Base-by-base conservation (phyloP, 1,139 yeast genomes). In the Saccharomyces uvarum region DNA sequence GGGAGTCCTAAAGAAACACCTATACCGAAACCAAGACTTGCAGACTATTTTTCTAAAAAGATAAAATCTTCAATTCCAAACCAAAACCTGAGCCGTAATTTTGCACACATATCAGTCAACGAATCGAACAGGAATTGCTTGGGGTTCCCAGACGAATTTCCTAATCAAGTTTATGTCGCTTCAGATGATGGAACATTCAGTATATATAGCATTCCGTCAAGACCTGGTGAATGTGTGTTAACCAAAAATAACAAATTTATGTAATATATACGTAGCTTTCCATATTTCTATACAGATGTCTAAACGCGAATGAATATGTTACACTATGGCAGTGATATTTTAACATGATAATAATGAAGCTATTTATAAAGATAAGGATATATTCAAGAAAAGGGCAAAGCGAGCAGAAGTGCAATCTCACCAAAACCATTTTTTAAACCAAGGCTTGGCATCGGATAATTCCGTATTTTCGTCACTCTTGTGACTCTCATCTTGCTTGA, bases 121-220 rank as follows among this genome's bases (percentile, higher is more conserved):
- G 62, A 63, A 19, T 53, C 57, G 3, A 53, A 54, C 14, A 54
- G 56, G n/a, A 60, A 63, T 51, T 55, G 61, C 46, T 50, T 67
- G 3, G 71, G 70, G 4, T 68, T 69, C 42, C 70, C 72, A 2
- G 65, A 64, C 48, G 71, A 68, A 47, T 63, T 63, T 51, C 59
- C 63, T 4, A 61, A 63, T 29, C 63, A 63, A 42, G 55, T 68
- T 1, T 67, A 67, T 48, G 54, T 68, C 19, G 66, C 68, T 13
- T 61, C 67, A 1, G 62, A 63, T 52, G 67, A 66, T 50, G 70
- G 69, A 1, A 59, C 54, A 16, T 64, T 68, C 38, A 55, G 54
- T 11, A 63, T 65, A 5, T 69, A 63, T 53, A 57, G 65, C 1
- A 51, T 69, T 16, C 71, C 72, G 8, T 53, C 64, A 1, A 53